A percentile compares a stretch with the other conserved stretches of the same genome.
Evolutionary conservation across 1,284 basidiomycete genomes (phyloP).

Genomic region (Sutorius eximius): DNA sequence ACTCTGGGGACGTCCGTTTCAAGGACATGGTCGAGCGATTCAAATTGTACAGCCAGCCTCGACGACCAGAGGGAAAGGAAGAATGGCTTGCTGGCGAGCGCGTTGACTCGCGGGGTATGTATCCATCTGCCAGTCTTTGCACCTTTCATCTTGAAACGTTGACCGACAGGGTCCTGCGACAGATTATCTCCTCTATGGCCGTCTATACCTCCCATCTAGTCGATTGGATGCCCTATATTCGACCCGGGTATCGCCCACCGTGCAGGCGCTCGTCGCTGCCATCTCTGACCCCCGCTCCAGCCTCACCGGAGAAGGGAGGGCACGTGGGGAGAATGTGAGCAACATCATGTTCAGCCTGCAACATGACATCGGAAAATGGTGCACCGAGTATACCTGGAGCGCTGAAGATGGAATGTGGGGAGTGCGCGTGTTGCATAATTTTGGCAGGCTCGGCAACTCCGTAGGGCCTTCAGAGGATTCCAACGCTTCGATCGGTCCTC

Average conservation of each 20-base stretch:
- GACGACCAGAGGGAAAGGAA: conserved; percentile 70
- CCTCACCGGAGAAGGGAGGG: conserved; percentile 42
- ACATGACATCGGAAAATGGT: conserved; percentile 91
- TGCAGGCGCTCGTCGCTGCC: conserved; percentile 69
- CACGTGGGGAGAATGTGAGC: conserved; percentile 50
- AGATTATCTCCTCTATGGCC: conserved; percentile 93
- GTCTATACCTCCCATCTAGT: conserved; percentile 86
- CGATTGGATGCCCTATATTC: conserved; percentile 90
- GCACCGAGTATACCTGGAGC: conserved; percentile 93
- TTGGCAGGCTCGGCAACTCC: conserved; percentile 59
- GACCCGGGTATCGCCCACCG: conserved; percentile 71
- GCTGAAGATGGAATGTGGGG: conserved; percentile 95
- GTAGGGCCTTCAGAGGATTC: conserved; percentile 33
- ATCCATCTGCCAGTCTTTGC: background rate
- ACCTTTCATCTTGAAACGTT: conserved; percentile 19
- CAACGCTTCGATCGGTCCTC: conserved; percentile 22
- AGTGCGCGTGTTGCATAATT: conserved; percentile 88
- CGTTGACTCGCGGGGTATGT: conserved; percentile 75
- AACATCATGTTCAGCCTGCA: conserved; percentile 89
- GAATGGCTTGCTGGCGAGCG: conserved; percentile 78
- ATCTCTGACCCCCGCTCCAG: conserved; percentile 71
- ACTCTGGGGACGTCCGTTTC: conserved; percentile 75
- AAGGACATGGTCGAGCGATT: conserved; percentile 88
- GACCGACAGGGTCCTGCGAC: conserved; percentile 15
- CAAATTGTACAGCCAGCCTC: conserved; percentile 77